Base-by-base conservation (phyloP, 768 basidiomycete species). In the Suillus weaverae region DNA sequence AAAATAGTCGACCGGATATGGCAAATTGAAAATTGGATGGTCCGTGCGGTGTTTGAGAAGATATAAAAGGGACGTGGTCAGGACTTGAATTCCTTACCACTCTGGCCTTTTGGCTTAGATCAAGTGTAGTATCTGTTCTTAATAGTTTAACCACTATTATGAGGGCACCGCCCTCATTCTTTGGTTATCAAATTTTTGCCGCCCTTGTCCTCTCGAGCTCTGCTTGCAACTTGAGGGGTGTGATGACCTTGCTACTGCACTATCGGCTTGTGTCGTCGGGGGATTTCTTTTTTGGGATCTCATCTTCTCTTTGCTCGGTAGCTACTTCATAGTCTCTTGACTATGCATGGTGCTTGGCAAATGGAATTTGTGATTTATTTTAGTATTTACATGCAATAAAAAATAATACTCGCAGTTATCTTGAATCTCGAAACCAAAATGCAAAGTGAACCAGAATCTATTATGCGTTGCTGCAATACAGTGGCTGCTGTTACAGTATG, bases 41-140 rank as follows among this genome's bases (percentile, higher is more conserved):
- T 41, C 39, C 39, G 39, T 41, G 39, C 39, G 16, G 5, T 41
- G 36, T 11, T 36, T 36, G 36, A 36, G 36, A 6, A 16, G 14
- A 5, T 41, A 41, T 41, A 41, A 41, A 41, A 14, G 36, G 36
- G 10, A 13, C 10, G 3, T 36, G 10, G 0, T 2, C 3, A 39
- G 5, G 13, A 9, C 0, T 30, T 11, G 39, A 36, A 26, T 64
- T 26, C 75, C 63, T 74, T 69, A 77, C 76, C 76, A 77, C 76
- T 77, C 76, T 77, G 76, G 76, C 77, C 78, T 79, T 76, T 79
- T 80, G 79, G 80, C 80, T 81, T 80, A 80, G 80, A 81, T 81
- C 80, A 81, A 81, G 80, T 81, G 80, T 81, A 81, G 80, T 81
- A 81, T 81, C 90, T 93, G 91, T 92, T 91, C 90, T 92, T 90